These are phyloP conservation scores for Metschnikowia orientalis DNA, from an alignment of 805 yeast species.

Conservation along the genomic window DNA sequence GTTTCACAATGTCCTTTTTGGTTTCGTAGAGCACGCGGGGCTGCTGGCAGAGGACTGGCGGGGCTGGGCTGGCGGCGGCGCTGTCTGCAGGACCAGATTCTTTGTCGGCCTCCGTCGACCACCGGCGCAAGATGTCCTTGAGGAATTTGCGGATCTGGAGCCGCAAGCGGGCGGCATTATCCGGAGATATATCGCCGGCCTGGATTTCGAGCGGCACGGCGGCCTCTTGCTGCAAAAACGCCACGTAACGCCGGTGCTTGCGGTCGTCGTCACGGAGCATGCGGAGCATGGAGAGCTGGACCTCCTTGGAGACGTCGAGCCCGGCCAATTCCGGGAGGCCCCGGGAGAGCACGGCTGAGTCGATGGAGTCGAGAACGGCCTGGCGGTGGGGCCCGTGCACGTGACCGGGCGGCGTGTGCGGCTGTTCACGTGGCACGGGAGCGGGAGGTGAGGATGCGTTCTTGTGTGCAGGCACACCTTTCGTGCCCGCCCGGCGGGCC, in stretches of 20 bases:
- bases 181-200: constrained; percentile 29
- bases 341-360: constrained; percentile 7
- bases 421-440: too few relatives aligned
- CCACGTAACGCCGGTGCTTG: constrained; percentile 20
- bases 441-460: too few relatives aligned
- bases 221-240: constrained; percentile 27
- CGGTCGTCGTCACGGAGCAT: constrained; percentile 16
- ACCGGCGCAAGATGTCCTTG: constrained; percentile 39
- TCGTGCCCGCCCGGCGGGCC: too few relatives aligned
- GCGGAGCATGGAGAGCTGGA: constrained; percentile 18
- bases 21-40: constrained; percentile 27
- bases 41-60: not conserved
- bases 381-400: too few relatives aligned
- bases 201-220: constrained; percentile 13
- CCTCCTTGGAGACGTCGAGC: constrained; percentile 15
- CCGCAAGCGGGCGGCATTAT: constrained; percentile 25
- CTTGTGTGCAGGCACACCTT: too few relatives aligned
- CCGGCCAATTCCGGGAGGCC: constrained; percentile 15
- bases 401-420: too few relatives aligned
- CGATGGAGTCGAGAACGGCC: too few relatives aligned
- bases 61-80: constrained; percentile 4
- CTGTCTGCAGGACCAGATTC: constrained; percentile 6
- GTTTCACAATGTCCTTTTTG: constrained; percentile 45
- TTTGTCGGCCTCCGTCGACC: constrained; percentile 29
- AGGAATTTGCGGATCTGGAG: constrained; percentile 47